Evolutionary conservation across 345 rosid species (phyloP).

Genomic region (Trapa incisa): DNA sequence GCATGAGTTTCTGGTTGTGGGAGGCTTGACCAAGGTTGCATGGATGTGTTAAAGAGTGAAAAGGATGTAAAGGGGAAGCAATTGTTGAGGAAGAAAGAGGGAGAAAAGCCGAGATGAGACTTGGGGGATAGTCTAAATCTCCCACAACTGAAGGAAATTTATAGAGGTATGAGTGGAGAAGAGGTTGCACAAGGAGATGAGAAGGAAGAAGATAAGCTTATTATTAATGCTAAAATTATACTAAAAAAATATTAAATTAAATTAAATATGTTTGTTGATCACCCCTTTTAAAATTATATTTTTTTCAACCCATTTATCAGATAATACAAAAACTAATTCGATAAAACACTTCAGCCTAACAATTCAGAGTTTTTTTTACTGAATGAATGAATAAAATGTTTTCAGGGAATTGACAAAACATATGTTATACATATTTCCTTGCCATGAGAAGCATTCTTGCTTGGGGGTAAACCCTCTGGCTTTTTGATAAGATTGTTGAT

Average conservation of each 20-base stretch:
- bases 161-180: not conserved
- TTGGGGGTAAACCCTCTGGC: slow-evolving; percentile 3
- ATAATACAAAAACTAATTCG: too few relatives aligned
- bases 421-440: not conserved
- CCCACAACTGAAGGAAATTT: not conserved
- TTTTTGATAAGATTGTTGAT: not conserved
- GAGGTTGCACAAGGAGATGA: not conserved
- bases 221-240: too few relatives aligned
- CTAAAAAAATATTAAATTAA: too few relatives aligned
- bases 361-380: too few relatives aligned
- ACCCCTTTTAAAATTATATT: too few relatives aligned
- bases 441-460: not conserved
- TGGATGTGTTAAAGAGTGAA: not conserved
- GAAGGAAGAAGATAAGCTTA: not conserved
- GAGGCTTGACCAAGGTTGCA: not conserved
- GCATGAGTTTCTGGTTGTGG: not conserved
- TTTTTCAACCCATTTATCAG: too few relatives aligned
- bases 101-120: not conserved
- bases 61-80: not conserved
- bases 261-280: too few relatives aligned
- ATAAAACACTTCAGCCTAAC: too few relatives aligned
- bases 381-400: not conserved
- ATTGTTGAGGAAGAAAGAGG: not conserved
- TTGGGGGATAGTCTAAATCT: not conserved
- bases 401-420: slow-evolving; percentile 2